These are phyloP conservation scores for Colletotrichum filicis DNA, from an alignment of 2,329 filamentous ascomycete genomes.

Conservation along the genomic window DNA sequence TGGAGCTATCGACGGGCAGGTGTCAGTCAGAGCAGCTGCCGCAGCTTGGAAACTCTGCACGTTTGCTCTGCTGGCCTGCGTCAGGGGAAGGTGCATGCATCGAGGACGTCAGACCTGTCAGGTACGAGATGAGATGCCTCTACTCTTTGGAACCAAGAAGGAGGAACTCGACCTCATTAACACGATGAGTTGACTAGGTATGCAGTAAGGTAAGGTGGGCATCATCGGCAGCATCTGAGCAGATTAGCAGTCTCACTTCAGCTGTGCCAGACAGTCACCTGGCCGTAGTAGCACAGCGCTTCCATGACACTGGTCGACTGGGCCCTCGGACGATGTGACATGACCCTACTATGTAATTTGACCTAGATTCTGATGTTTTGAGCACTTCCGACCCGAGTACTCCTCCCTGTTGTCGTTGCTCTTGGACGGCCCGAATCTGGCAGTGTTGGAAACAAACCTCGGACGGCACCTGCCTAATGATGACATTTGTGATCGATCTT, in stretches of 20 bases:
- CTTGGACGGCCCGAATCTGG: neutral
- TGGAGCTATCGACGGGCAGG: neutral
- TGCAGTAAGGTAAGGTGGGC: no score
- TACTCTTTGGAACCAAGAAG: neutral
- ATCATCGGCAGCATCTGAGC: neutral
- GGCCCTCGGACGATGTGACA: neutral
- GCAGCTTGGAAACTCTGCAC: neutral
- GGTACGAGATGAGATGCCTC: neutral
- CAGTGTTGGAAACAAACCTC: neutral
- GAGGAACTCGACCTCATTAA: neutral
- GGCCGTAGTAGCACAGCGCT: neutral
- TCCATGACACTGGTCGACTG: neutral
- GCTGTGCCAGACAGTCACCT: neutral
- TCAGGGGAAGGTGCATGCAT: neutral
- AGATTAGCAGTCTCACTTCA: neutral
- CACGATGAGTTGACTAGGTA: no score
- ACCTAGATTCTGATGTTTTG: neutral
- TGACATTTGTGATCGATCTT: neutral
- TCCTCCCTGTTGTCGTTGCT: neutral
- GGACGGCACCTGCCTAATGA: neutral
- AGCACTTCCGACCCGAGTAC: neutral
- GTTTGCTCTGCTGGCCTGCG: neutral
- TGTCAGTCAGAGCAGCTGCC: neutral
- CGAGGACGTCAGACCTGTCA: neutral
- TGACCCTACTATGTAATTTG: neutral